A percentile compares a stretch with the other conserved stretches of the same genome.
phyloP scores from a whole-genome alignment of 495 filamentous ascomycete species.

The Penicillium nucicola region DNA sequence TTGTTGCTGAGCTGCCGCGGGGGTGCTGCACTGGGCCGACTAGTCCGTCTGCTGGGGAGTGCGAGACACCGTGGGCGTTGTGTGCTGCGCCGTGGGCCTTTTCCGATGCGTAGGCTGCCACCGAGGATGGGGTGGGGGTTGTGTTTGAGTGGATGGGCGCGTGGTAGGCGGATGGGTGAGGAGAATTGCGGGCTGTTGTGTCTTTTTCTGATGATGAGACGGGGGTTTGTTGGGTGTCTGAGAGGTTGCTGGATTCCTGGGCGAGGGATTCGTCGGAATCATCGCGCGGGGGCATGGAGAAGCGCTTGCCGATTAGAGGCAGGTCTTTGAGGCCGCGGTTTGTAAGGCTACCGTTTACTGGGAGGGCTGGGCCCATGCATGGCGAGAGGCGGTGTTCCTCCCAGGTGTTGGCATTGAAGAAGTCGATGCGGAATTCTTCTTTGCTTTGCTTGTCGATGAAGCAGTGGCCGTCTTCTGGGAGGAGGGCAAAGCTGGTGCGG shows the following conservation, averaged over 20 bases:
- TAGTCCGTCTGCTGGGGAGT: slow-evolving; percentile 34
- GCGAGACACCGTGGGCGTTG: background rate
- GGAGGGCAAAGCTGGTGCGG: slow-evolving; percentile 77
- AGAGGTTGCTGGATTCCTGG: slow-evolving; percentile 1
- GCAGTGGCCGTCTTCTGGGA: slow-evolving; percentile 85
- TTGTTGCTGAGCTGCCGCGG: slow-evolving; percentile 23
- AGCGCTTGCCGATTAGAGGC: slow-evolving; percentile 35
- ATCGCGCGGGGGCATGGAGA: slow-evolving; percentile 30
- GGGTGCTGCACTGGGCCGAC: slow-evolving; percentile 30
- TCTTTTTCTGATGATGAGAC: slow-evolving; percentile 8
- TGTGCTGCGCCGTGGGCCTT: slow-evolving; percentile 1
- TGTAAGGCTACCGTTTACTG: slow-evolving; percentile 15
- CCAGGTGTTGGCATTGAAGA: slow-evolving; percentile 80
- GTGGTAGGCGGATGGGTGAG: background rate
- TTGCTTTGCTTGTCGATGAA: slow-evolving; percentile 82
- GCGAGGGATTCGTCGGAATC: slow-evolving; percentile 16
- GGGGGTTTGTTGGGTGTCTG: background rate
- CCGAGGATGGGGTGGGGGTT: slow-evolving; percentile 8
- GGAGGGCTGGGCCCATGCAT: slow-evolving; percentile 63
- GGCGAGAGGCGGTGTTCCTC: slow-evolving; percentile 75
- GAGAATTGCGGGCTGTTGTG: background rate
- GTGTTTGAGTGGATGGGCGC: background rate
- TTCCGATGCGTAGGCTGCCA: slow-evolving; percentile 11
- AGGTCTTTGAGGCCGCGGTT: slow-evolving; percentile 42
- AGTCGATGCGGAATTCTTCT: slow-evolving; percentile 79